Base-by-base conservation (phyloP, 306 rosid species). In the Cotoneaster glaucophyllus region DNA sequence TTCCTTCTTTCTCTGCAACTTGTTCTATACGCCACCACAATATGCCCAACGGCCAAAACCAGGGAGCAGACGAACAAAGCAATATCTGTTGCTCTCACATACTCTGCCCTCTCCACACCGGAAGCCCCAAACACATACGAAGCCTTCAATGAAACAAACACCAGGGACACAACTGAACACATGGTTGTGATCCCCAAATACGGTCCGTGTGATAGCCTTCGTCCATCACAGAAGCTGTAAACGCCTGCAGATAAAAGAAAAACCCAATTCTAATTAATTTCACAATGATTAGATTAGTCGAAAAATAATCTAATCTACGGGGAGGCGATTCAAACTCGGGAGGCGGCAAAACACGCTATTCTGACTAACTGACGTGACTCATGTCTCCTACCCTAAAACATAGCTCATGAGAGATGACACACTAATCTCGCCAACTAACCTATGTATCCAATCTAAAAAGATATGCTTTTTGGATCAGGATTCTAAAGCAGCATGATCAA, bases 1-100 rank as follows among this genome's bases (percentile, higher is more conserved):
- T 92, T 96, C 71, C 98, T 74, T 79, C 98, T 87, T 69, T 96
- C 99, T 83, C 91, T 90, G 90, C 99, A 96, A 87, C 98, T 90
- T 15, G 99, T 96, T 80, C 93, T 88, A 68, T 96, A 90, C 5
- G 99, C 99, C 68, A 89, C 98, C 10, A 83, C 84, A 25, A 96
- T 73, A 79, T 96, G 99, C 13, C 93, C 99, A 80, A 89, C 83
- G 8, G 96, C 97, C 88, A 96, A 86, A 78, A 53, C 87, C 71
- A 75, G 79, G 14, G 99, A 96, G 31, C 97, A 89, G 34, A 86
- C 9, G 77, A 96, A 93, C 82, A 93, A 66, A 74, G 98, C 88
- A 11, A 89, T 75, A 68, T 92, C 93, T 34, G 84, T 70, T 13
- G 79, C 84, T 74, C 92, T 86, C 41, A 69, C 78, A 72, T 77